These are phyloP conservation scores for Fusarium tupiense DNA, from an alignment of 2,329 filamentous ascomycete genomes.

Conservation along the genomic window DNA sequence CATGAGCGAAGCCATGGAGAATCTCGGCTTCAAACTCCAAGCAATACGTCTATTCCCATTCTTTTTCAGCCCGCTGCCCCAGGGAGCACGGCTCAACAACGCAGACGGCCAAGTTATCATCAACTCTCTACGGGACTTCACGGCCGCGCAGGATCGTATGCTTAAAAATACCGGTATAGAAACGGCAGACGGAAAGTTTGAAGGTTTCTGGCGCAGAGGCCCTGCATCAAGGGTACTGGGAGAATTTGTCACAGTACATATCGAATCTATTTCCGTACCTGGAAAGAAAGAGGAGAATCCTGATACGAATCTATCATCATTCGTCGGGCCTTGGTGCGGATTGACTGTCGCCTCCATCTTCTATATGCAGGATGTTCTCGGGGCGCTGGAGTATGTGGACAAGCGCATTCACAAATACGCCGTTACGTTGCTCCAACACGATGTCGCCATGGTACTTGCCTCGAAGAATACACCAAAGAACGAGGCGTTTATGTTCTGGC, in stretches of 20 bases:
- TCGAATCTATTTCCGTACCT: not conserved
- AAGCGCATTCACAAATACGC: not conserved
- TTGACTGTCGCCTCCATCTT: not conserved
- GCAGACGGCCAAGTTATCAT: not conserved
- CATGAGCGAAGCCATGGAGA: not conserved
- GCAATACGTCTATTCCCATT: conserved; percentile 5
- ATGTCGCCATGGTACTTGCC: not conserved
- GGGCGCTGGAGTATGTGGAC: not conserved
- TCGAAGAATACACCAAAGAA: not conserved
- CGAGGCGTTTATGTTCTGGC: not conserved
- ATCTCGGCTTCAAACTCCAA: not conserved
- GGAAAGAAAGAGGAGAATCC: accelerated
- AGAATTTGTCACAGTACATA: conserved; percentile 1
- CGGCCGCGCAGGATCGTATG: not conserved
- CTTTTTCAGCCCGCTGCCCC: not conserved
- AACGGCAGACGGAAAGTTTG: not conserved
- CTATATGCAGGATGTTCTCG: not conserved
- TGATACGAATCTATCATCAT: accelerated
- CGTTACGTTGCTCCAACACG: not conserved
- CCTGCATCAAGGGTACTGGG: not conserved
- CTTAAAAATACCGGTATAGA: accelerated
- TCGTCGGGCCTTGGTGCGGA: not conserved
- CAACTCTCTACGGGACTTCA: not conserved
- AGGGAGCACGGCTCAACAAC: not conserved
- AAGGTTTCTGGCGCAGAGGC: not conserved